Percentiles rank a stretch among this genome's conserved stretches.
Evolutionary conservation across 257 asterid genomes (phyloP).

Genomic region (Petrea volubilis): DNA sequence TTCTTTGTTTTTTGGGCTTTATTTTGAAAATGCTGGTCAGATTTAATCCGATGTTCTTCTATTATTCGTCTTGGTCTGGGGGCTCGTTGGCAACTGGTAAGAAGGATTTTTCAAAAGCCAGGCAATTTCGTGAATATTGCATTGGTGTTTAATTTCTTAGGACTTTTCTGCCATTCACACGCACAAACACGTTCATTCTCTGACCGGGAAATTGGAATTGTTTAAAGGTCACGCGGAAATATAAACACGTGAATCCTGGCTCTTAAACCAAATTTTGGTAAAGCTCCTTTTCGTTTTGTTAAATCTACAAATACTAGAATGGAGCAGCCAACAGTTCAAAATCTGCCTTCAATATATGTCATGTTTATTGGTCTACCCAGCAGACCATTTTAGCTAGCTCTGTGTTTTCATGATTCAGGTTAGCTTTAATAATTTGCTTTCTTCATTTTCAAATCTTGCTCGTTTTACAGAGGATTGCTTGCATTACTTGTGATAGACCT

Average conservation of each 20-base stretch:
- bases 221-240: neutral
- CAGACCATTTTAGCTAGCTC: slow-evolving; percentile 3
- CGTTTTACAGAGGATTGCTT: slow-evolving; percentile 6
- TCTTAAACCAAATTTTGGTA: neutral
- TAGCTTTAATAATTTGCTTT: slow-evolving; percentile 6
- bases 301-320: neutral
- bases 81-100: neutral
- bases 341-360: neutral
- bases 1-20: too few species aligned
- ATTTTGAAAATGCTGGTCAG: neutral
- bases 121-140: slow-evolving; percentile 24
- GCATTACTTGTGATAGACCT: neutral
- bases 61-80: neutral
- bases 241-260: slow-evolving; percentile 1
- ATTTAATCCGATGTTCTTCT: neutral
- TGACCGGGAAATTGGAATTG: neutral
- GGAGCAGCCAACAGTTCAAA: neutral
- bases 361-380: neutral
- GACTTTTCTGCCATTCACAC: slow-evolving; percentile 30
- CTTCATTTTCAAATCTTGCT: neutral
- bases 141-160: neutral
- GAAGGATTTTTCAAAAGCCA: neutral
- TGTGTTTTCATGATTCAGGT: slow-evolving; percentile 30
- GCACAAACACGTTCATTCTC: neutral
- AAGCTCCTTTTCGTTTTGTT: neutral